Conservation (phyloP, 495 filamentous ascomycete species). For the Aspergillus indologenus region DNA sequence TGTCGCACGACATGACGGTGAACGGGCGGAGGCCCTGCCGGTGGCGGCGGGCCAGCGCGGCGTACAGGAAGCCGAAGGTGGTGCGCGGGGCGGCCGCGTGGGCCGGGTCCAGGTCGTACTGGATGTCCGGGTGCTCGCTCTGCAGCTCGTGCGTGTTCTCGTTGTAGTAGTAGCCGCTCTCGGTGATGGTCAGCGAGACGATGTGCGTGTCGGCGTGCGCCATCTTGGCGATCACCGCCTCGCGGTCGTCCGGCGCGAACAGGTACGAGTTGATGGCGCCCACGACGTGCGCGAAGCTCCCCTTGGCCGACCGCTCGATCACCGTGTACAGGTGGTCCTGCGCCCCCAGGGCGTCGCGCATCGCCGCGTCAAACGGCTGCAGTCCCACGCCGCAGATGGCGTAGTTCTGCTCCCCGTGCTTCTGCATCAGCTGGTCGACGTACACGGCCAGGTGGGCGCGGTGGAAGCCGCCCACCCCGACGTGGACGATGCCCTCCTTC, state of each 20-base stretch:
- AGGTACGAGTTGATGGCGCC: slow-evolving; percentile 51
- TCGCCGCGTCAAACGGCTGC: slow-evolving; percentile 43
- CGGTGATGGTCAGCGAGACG: slow-evolving; percentile 50
- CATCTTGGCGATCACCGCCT: slow-evolving; percentile 49
- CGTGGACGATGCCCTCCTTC: slow-evolving; percentile 50
- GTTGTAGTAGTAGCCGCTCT: slow-evolving; percentile 52
- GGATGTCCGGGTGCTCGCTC: slow-evolving; percentile 45
- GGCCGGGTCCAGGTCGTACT: slow-evolving; percentile 40
- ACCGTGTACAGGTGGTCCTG: slow-evolving; percentile 50
- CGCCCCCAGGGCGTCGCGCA: slow-evolving; percentile 43
- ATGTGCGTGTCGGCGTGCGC: slow-evolving; percentile 50
- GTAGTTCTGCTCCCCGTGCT: slow-evolving; percentile 40
- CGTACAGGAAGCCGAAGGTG: slow-evolving; percentile 49
- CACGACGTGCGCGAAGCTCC: slow-evolving; percentile 42
- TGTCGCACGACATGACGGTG: slow-evolving; percentile 51
- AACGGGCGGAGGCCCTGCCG: slow-evolving; percentile 44
- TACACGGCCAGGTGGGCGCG: slow-evolving; percentile 48
- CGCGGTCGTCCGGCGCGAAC: slow-evolving; percentile 45
- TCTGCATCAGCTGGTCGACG: slow-evolving; percentile 45
- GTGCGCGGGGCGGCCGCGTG: slow-evolving; percentile 40
- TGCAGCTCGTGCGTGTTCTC: slow-evolving; percentile 50
- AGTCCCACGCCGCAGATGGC: slow-evolving; percentile 48
- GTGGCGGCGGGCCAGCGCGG: slow-evolving; percentile 40
- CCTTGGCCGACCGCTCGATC: slow-evolving; percentile 45
- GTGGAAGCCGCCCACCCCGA: slow-evolving; percentile 51